These are phyloP conservation scores for Xerocomus potaroensis DNA, from an alignment of 768 basidiomycete genomes.

Conservation along the genomic window DNA sequence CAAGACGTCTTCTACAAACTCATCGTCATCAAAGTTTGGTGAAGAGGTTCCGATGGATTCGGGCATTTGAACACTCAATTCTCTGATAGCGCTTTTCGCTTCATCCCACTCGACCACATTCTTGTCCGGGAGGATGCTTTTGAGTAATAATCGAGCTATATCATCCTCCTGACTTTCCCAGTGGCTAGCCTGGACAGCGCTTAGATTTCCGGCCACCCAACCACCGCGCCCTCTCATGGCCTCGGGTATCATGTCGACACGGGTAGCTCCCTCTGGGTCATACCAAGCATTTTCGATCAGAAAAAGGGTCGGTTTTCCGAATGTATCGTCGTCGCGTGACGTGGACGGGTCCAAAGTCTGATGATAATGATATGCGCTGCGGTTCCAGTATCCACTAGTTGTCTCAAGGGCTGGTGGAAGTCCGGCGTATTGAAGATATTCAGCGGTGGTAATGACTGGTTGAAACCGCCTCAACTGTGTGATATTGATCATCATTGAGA, in stretches of 20 bases:
- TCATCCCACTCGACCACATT: conserved; percentile 27
- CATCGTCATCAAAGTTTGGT: conserved; percentile 21
- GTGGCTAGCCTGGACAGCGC: conserved; percentile 9
- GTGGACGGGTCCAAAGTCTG: conserved; percentile 10
- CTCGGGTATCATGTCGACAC: conserved; percentile 34
- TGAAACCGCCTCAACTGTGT: conserved; percentile 34
- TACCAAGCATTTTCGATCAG: conserved; percentile 39
- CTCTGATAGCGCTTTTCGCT: conserved; percentile 22
- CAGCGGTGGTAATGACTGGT: conserved; percentile 33
- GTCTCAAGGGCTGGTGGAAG: conserved; percentile 30
- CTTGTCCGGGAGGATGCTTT: conserved; percentile 18
- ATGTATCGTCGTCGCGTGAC: conserved; percentile 14
- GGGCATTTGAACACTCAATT: conserved; percentile 17
- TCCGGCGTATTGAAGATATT: conserved; percentile 38
- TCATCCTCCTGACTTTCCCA: conserved; percentile 10
- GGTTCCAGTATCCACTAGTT: conserved; percentile 36
- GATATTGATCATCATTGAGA: conserved; percentile 37
- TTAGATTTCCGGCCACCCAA: conserved; percentile 18
- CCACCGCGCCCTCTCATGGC: conserved; percentile 23
- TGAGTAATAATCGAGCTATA: conserved; percentile 14
- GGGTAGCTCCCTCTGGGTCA: conserved; percentile 32
- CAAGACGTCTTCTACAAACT: conserved; percentile 28
- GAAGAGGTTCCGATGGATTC: conserved; percentile 4
- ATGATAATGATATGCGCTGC: conserved; percentile 24
- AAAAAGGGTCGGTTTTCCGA: conserved; percentile 22